Conservation (phyloP, 2,329 filamentous ascomycete genomes). For the Diplodia intermedia region DNA sequence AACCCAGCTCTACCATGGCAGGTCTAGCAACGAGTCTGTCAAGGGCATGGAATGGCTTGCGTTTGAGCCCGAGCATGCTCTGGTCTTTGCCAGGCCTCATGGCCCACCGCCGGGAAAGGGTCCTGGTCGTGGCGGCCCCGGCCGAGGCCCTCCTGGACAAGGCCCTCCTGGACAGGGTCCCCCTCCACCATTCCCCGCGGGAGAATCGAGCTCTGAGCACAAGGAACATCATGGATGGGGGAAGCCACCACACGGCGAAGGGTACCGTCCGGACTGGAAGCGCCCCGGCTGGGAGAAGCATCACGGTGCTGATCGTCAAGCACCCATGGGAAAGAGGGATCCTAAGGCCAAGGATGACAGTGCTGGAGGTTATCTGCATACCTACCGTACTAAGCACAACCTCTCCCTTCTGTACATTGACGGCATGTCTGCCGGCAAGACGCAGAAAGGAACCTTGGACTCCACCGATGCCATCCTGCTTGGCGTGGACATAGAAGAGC, state of each 20-base stretch:
- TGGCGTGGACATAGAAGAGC: constrained; percentile 25
- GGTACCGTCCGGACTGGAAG: constrained; percentile 17
- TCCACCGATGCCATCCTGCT: constrained; percentile 69
- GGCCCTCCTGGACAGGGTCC: constrained; percentile 33
- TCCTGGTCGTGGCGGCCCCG: constrained; percentile 8
- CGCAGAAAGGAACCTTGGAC: constrained; percentile 69
- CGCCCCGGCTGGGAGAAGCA: constrained; percentile 18
- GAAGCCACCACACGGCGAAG: constrained; percentile 9
- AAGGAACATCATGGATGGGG: constrained; percentile 2
- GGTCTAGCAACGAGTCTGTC: constrained; percentile 54
- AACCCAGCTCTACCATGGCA: constrained; percentile 73
- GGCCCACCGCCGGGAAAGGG: constrained; percentile 20
- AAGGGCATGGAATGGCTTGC: constrained; percentile 72
- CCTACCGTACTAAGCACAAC: constrained; percentile 65
- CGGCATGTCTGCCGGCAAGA: constrained; percentile 73
- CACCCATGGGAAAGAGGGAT: constrained; percentile 21
- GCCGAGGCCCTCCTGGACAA: constrained; percentile 17
- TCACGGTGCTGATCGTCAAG: constrained; percentile 19
- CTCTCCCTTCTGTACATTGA: constrained; percentile 72
- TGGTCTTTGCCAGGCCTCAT: constrained; percentile 62
- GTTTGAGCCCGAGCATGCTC: constrained; percentile 77
- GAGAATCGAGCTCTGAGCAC: neutral
- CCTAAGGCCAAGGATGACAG: constrained; percentile 27
- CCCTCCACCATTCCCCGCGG: constrained; percentile 23
- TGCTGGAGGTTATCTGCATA: constrained; percentile 68